phyloP scores from a whole-genome alignment of 164 flowering plant genomes.

The Vitis amurensis region DNA sequence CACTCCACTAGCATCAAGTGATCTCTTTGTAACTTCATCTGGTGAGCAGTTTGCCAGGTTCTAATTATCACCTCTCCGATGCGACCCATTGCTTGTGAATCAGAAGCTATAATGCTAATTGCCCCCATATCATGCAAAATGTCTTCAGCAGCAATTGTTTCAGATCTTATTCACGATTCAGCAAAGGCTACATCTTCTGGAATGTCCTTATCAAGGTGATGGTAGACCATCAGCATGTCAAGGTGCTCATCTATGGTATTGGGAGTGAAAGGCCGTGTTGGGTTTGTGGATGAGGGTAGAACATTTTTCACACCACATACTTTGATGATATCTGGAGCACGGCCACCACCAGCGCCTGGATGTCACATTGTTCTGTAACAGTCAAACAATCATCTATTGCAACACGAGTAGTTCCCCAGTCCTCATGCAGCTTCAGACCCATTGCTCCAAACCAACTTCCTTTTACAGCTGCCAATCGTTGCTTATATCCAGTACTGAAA shows the following conservation, averaged over 20 bases:
- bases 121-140: constrained; percentile 99
- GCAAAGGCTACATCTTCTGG: constrained; percentile 97
- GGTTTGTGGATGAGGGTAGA: constrained; percentile 94
- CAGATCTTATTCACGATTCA: constrained; percentile 91
- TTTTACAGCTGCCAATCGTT: no score
- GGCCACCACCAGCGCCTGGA: constrained; percentile 98
- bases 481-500: no score
- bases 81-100: constrained; percentile 99
- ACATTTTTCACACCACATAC: constrained; percentile 92
- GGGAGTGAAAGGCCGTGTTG: constrained; percentile 81
- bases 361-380: no score
- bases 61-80: constrained; percentile 94
- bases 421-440: no score
- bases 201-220: constrained; percentile 88
- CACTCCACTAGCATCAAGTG: constrained; percentile 34
- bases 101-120: constrained; percentile 95
- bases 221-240: constrained; percentile 99
- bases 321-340: constrained; percentile 98
- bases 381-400: no score
- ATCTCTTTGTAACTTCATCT: constrained; percentile 79
- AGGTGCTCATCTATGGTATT: constrained; percentile 98
- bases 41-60: constrained; percentile 99
- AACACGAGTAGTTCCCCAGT: no score
- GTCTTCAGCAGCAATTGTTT: constrained; percentile 99
- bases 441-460: no score